Evolutionary conservation across 306 rosid genomes (phyloP), one percentile per base, ranked within the genome.

Genomic region (Trifolium subterraneum): DNA sequence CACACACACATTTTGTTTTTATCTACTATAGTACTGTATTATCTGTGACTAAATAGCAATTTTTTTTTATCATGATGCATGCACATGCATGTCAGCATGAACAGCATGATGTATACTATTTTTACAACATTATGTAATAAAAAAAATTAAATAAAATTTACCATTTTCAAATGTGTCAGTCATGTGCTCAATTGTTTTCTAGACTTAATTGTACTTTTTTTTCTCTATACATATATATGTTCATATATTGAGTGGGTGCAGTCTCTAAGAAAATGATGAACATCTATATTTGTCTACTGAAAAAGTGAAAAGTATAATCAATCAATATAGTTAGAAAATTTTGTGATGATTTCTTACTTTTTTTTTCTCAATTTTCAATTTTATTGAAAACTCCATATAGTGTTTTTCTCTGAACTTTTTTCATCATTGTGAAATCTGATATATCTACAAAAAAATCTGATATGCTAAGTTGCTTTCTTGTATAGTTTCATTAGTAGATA

Each of bases 231-330:
- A 22, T 8, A 22, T 63, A 12, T 60, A 33, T 45, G 58, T 59
- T 52, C 72, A 29, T 14, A 44, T 71, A 44, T 71, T 82, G 86
- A 74, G 86, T 80, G 85, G 77, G 81, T 72, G 84, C 86, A 81
- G 87, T 88, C 90, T 88, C 84, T 65, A 79, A 78, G 88, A 83
- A 85, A 87, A 91, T 89, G 92, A 91, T 88, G 88, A 69, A 66
- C 78, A 83, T 81, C 84, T 87, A 79, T 72, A 73, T 85, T 81
- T 75, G 78, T 86, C 83, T 65, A 63, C 81, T 71, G 75, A 84
- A 86, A 85, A 85, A 85, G 86, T 68, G 64, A 74, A 58, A 62
- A 54, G 76, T 8, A 45, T 52, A 80, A 78, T 78, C 67, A 69
- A 63, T 55, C 67, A 69, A 63, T 55, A 68, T 76, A 63, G 79